Evolutionary conservation across 2,329 filamentous ascomycete genomes (phyloP).

Genomic region (Didymella pinodella): DNA sequence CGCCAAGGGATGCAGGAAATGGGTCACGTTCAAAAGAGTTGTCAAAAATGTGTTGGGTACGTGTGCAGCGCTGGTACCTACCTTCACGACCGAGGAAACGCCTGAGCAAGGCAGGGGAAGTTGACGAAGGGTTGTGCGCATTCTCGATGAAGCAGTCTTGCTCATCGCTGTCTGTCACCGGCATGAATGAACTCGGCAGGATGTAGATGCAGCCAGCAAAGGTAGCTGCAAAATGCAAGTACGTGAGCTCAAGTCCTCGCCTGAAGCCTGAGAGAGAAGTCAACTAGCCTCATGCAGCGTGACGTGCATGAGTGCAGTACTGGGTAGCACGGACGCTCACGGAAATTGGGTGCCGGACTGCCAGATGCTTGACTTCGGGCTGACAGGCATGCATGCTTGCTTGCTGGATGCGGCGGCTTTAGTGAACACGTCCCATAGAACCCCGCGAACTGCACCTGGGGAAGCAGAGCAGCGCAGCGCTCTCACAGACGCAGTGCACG

Average conservation of each 20-base stretch:
- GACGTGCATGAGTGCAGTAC: conserved; percentile 1
- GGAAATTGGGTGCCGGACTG: neutral
- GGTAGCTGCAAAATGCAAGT: neutral
- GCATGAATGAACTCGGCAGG: too few species aligned
- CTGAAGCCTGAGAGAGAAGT: neutral
- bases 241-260: neutral
- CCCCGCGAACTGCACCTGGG: conserved; percentile 13
- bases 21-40: neutral
- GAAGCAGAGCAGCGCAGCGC: neutral
- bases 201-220: neutral
- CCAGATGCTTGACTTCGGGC: neutral
- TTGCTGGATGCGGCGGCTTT: neutral
- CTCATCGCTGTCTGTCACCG: neutral
- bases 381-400: conserved; percentile 10
- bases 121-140: neutral
- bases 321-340: conserved; percentile 1
- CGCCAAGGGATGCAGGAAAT: neutral
- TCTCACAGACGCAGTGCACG: neutral
- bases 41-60: neutral
- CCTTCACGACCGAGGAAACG: neutral
- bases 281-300: neutral
- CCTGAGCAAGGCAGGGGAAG: neutral
- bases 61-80: neutral
- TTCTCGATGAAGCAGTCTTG: neutral
- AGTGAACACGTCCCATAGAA: conserved; percentile 10